Evolutionary conservation across 2,329 filamentous ascomycete genomes (phyloP).

Genomic region (Monosporascus sp.): DNA sequence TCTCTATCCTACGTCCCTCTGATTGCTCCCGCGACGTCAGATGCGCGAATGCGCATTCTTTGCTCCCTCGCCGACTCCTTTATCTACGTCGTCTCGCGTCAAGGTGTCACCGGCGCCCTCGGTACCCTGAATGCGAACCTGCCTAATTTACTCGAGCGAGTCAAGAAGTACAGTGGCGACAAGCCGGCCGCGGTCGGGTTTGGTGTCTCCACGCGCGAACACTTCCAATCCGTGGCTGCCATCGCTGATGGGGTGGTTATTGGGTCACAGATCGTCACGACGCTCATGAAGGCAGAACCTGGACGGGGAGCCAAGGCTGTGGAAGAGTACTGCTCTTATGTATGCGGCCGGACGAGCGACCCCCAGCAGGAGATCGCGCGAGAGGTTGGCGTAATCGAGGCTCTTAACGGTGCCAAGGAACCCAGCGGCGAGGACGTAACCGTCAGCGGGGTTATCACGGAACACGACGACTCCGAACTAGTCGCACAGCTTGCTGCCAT

Average conservation of each 20-base stretch:
- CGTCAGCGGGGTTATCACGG: conserved; percentile 61
- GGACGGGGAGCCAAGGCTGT: conserved; percentile 67
- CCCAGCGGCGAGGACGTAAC: conserved; percentile 55
- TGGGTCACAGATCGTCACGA: conserved; percentile 88
- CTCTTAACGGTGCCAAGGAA: conserved; percentile 55
- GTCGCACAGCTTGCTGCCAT: conserved; percentile 81
- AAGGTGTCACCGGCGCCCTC: conserved; percentile 91
- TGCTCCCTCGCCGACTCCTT: conserved; percentile 97
- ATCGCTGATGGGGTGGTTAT: conserved; percentile 94
- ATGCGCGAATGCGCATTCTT: conserved; percentile 87
- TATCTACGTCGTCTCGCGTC: conserved; percentile 96
- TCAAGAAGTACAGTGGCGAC: conserved; percentile 88
- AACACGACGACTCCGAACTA: conserved; percentile 50
- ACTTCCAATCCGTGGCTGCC: conserved; percentile 79
- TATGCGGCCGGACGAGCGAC: conserved; percentile 42
- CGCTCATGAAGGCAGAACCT: conserved; percentile 61
- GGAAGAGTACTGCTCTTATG: conserved; percentile 77
- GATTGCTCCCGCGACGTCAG: conserved; percentile 89
- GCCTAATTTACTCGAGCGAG: conserved; percentile 73
- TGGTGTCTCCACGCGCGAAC: conserved; percentile 90
- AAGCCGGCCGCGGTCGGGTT: conserved; percentile 91
- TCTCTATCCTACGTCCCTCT: conserved; percentile 94
- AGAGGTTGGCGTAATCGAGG: conserved; percentile 67
- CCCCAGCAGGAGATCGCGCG: conserved; percentile 41
- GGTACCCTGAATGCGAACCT: conserved; percentile 77